These are phyloP conservation scores for Boletus sp. DNA, from an alignment of 1,284 basidiomycete species.

Conservation along the genomic window DNA sequence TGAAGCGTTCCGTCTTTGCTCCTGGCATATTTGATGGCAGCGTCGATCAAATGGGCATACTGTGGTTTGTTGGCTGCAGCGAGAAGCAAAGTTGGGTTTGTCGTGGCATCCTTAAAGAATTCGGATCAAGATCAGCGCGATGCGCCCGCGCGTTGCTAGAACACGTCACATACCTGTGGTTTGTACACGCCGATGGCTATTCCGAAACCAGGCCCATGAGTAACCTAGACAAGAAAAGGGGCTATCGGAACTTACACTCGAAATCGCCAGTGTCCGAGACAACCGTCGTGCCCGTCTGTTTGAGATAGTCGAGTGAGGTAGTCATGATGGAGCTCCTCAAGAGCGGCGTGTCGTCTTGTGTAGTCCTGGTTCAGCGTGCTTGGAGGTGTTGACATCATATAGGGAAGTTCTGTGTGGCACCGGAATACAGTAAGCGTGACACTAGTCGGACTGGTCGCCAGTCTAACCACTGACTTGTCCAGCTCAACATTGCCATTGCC, in stretches of 20 bases:
- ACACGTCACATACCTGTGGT: constrained; percentile 60
- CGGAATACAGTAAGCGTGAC: not conserved
- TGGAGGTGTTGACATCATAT: constrained; percentile 1
- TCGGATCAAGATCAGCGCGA: not conserved
- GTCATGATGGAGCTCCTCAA: constrained; percentile 49
- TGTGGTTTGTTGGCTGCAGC: constrained; percentile 87
- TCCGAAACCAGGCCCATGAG: not conserved
- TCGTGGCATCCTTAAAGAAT: constrained; percentile 72
- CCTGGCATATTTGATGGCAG: constrained; percentile 81
- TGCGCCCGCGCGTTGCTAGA: not conserved
- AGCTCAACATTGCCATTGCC: too few species aligned
- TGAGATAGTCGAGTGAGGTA: constrained; percentile 82
- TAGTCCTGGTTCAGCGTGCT: not conserved
- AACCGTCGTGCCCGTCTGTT: constrained; percentile 86
- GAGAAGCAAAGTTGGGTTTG: constrained; percentile 90
- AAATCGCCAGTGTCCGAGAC: constrained; percentile 90
- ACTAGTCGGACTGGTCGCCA: not conserved
- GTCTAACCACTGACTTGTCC: too few species aligned
- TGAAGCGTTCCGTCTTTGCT: constrained; percentile 72
- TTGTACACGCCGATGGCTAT: constrained; percentile 85
- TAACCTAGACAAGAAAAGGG: constrained; percentile 7
- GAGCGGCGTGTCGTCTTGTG: not conserved
- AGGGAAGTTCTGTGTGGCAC: too few species aligned
- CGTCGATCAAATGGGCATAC: constrained; percentile 81
- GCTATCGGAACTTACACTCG: constrained; percentile 51